A percentile compares a stretch with the other conserved stretches of the same genome.
Conservation (phyloP, 805 yeast species). For the Teunomyces kruisii region DNA sequence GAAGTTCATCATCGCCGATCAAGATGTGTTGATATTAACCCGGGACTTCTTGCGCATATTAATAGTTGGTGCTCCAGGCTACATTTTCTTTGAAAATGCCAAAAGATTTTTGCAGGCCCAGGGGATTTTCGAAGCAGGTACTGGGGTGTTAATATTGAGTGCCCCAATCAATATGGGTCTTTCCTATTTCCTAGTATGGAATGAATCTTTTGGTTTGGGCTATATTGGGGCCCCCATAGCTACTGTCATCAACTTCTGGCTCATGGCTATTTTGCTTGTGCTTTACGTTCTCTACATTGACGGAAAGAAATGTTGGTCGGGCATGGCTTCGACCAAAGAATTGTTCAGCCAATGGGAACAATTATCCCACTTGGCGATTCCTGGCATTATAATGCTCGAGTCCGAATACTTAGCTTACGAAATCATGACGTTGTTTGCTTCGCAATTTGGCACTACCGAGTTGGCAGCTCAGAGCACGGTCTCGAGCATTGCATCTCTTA, state of each 20-base stretch:
- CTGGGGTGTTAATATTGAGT: conserved; percentile 40
- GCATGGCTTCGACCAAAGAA: conserved; percentile 41
- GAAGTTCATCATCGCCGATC: conserved; percentile 29
- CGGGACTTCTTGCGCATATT: conserved; percentile 33
- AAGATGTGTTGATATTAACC: conserved; percentile 36
- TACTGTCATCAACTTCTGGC: conserved; percentile 41
- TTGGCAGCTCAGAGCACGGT: conserved; percentile 55
- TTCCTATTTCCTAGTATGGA: conserved; percentile 45
- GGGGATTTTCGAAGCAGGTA: conserved; percentile 49
- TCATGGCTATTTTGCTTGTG: conserved; percentile 36
- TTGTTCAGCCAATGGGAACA: conserved; percentile 37
- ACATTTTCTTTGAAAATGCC: conserved; percentile 41
- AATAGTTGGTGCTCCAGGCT: conserved; percentile 42
- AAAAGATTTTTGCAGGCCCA: conserved; percentile 46
- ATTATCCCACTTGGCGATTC: conserved; percentile 39
- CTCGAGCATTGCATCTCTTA: conserved; percentile 44
- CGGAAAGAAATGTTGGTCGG: conserved; percentile 73
- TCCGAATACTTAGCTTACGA: conserved; percentile 48
- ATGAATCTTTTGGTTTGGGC: conserved; percentile 38
- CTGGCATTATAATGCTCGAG: conserved; percentile 47
- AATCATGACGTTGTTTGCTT: conserved; percentile 45
- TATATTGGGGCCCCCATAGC: conserved; percentile 46
- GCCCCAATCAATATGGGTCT: conserved; percentile 43
- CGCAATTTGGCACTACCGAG: conserved; percentile 48
- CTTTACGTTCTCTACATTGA: conserved; percentile 45